Evolutionary conservation across 805 yeast genomes (phyloP).

Genomic region (Metschnikowia arizonensis): DNA sequence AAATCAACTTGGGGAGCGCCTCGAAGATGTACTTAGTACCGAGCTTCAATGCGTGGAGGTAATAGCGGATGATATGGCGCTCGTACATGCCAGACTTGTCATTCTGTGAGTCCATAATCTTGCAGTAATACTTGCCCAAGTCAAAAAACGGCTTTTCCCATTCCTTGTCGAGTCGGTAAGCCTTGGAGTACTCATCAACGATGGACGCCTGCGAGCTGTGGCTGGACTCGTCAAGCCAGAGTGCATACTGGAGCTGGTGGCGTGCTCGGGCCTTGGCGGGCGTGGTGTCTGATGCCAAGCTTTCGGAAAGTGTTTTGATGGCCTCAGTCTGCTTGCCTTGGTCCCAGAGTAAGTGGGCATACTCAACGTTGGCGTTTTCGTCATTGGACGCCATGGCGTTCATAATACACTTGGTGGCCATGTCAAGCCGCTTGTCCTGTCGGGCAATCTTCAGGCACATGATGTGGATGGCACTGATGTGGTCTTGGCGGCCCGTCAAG

Average conservation of each 20-base stretch:
- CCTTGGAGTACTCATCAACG: conserved; percentile 60
- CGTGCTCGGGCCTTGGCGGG: conserved; percentile 26
- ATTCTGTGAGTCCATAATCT: conserved; percentile 64
- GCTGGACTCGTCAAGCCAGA: conserved; percentile 85
- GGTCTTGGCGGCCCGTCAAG: conserved; percentile 28
- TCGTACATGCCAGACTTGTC: conserved; percentile 51
- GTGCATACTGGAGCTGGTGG: conserved; percentile 72
- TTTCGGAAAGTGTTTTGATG: conserved; percentile 53
- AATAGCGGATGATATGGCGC: conserved; percentile 49
- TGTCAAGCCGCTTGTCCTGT: conserved; percentile 61
- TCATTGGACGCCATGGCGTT: conserved; percentile 48
- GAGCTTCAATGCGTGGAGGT: conserved; percentile 53
- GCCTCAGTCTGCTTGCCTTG: conserved; percentile 88
- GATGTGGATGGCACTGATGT: conserved; percentile 48
- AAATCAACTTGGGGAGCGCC: conserved; percentile 82
- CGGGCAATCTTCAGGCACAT: conserved; percentile 63
- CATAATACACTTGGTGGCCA: conserved; percentile 65
- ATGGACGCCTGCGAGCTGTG: conserved; percentile 75
- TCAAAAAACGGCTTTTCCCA: conserved; percentile 82
- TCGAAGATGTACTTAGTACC: conserved; percentile 72
- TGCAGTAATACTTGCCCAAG: conserved; percentile 74
- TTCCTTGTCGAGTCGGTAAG: conserved; percentile 48
- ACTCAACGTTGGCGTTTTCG: conserved; percentile 60
- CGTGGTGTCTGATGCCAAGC: conserved; percentile 23
- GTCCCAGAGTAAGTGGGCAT: conserved; percentile 81